Conservation (phyloP, 2,329 filamentous ascomycete species). For the Exserohilum turcica region DNA sequence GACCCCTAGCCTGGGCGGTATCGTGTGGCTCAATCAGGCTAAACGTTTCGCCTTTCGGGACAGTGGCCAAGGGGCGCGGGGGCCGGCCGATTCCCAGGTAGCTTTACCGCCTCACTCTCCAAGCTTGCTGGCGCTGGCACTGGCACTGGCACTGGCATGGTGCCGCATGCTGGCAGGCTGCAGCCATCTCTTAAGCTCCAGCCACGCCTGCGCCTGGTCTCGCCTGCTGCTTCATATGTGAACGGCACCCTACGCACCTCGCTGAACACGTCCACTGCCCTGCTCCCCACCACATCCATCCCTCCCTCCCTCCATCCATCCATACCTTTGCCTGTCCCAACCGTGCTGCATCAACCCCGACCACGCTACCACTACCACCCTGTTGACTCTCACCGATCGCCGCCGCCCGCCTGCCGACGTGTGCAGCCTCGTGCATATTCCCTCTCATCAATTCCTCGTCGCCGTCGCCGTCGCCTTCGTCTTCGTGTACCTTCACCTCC, state of each 20-base stretch:
- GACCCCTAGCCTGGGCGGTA: slow-evolving; percentile 18
- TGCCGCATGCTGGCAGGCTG: slow-evolving; percentile 29
- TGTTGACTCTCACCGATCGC: slow-evolving; percentile 14
- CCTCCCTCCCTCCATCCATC: background rate
- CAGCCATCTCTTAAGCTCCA: slow-evolving; percentile 25
- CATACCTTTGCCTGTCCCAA: background rate
- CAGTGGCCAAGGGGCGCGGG: too few relatives aligned
- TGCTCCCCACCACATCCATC: background rate
- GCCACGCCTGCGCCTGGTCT: slow-evolving; percentile 26
- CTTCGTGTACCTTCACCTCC: slow-evolving; percentile 11
- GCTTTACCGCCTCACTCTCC: slow-evolving; percentile 35
- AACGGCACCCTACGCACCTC: background rate
- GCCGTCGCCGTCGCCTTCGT: too few relatives aligned
- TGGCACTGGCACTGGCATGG: too few relatives aligned
- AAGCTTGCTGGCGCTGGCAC: background rate
- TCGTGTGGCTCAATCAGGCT: slow-evolving; percentile 39
- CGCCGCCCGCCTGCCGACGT: slow-evolving; percentile 3
- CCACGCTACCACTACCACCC: slow-evolving; percentile 5
- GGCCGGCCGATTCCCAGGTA: slow-evolving; percentile 21
- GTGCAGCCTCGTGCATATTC: slow-evolving; percentile 20
- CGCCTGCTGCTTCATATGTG: background rate
- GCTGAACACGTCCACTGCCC: background rate
- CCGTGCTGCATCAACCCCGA: background rate
- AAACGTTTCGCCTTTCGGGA: slow-evolving; percentile 37
- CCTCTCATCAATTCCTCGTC: background rate